Evolutionary conservation across 2,329 filamentous ascomycete genomes (phyloP).

Genomic region (Penicillium sp.): DNA sequence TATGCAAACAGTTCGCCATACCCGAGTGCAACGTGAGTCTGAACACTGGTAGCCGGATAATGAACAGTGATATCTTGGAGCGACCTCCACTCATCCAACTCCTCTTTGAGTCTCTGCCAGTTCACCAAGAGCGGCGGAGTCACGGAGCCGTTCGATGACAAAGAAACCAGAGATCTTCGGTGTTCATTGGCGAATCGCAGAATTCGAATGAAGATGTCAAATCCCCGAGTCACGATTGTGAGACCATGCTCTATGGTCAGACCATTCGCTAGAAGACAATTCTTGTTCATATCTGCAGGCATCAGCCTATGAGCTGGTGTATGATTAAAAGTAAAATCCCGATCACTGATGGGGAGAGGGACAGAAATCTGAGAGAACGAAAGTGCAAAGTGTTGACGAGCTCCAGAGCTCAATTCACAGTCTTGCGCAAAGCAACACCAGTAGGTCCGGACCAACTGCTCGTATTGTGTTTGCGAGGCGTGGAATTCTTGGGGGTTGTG

Average conservation of each 20-base stretch:
- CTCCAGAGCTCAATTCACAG: constrained; percentile 39
- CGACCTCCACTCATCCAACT: constrained; percentile 38
- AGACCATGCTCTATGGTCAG: constrained; percentile 37
- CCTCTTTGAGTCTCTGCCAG: constrained; percentile 33
- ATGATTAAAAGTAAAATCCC: constrained; percentile 38
- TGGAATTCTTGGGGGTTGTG: constrained; percentile 37
- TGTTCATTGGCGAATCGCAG: constrained; percentile 40
- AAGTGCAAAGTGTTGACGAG: constrained; percentile 39
- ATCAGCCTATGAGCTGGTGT: constrained; percentile 26
- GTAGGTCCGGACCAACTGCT: constrained; percentile 40
- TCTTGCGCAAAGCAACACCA: constrained; percentile 42
- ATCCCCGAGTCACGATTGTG: constrained; percentile 38
- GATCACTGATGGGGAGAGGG: constrained; percentile 37
- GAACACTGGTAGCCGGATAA: constrained; percentile 36
- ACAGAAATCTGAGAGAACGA: constrained; percentile 41
- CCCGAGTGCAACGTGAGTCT: constrained; percentile 37
- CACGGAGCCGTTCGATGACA: constrained; percentile 14
- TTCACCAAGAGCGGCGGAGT: constrained; percentile 21
- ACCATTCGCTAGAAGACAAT: constrained; percentile 18
- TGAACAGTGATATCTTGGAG: constrained; percentile 36
- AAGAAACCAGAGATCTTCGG: constrained; percentile 29
- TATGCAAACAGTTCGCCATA: constrained; percentile 41
- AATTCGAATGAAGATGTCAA: constrained; percentile 41
- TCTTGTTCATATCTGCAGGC: constrained; percentile 30
- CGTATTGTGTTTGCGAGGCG: constrained; percentile 35